Evolutionary conservation across 2,329 filamentous ascomycete species (phyloP).

Genomic region (Paraphoma chrysanthemicola): DNA sequence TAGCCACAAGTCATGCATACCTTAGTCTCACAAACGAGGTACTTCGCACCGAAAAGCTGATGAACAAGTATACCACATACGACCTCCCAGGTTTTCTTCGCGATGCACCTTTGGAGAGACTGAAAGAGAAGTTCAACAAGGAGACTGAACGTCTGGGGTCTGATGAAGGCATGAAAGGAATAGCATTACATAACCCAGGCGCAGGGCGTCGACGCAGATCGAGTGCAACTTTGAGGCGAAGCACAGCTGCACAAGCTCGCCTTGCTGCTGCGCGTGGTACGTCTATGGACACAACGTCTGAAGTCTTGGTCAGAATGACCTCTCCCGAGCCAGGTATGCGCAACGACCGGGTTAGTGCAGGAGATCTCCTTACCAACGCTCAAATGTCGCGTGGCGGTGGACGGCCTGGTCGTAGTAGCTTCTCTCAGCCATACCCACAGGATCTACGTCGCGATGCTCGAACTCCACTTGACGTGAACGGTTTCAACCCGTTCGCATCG

Average conservation of each 20-base stretch:
- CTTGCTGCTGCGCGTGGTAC: slow-evolving; percentile 56
- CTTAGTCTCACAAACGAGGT: slow-evolving; percentile 92
- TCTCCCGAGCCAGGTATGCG: slow-evolving; percentile 33
- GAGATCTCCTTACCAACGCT: slow-evolving; percentile 81
- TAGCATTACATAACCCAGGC: slow-evolving; percentile 86
- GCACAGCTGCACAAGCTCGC: slow-evolving; percentile 75
- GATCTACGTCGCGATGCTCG: slow-evolving; percentile 48
- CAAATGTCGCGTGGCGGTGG: slow-evolving; percentile 70
- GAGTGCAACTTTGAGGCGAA: slow-evolving; percentile 74
- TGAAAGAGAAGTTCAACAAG: slow-evolving; percentile 91
- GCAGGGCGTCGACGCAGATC: slow-evolving; percentile 72
- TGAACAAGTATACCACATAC: slow-evolving; percentile 90
- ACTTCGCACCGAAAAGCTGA: slow-evolving; percentile 87
- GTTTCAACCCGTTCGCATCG: slow-evolving; percentile 51
- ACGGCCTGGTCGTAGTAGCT: slow-evolving; percentile 54
- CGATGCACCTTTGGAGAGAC: slow-evolving; percentile 78
- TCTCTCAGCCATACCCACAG: slow-evolving; percentile 57
- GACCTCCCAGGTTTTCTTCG: slow-evolving; percentile 90
- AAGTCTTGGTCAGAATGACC: slow-evolving; percentile 27
- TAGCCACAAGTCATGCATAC: slow-evolving; percentile 94
- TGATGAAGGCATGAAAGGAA: slow-evolving; percentile 88
- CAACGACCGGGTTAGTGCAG: slow-evolving; percentile 52
- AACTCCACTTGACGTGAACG: slow-evolving; percentile 54
- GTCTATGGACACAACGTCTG: slow-evolving; percentile 30
- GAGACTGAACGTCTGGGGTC: slow-evolving; percentile 83